Evolutionary conservation across 495 filamentous ascomycete species (phyloP).

Genomic region (Hypoxylon intermedium): DNA sequence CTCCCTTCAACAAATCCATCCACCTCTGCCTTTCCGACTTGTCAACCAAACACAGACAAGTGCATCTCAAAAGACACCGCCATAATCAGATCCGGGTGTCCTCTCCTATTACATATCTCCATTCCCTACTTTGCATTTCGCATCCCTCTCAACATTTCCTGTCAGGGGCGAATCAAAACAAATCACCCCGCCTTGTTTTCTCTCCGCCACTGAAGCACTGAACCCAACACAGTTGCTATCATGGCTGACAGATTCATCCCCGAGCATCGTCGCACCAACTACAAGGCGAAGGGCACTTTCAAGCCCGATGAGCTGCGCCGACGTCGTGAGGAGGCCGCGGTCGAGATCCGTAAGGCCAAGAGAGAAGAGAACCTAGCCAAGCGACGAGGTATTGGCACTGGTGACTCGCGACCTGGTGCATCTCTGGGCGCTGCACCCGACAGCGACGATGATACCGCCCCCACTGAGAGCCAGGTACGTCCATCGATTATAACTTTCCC

Average conservation of each 20-base stretch:
- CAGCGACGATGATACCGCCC: slow-evolving; percentile 94
- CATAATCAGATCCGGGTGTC: not conserved
- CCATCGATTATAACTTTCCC: not conserved
- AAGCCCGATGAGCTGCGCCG: slow-evolving; percentile 98
- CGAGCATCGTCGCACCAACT: slow-evolving; percentile 97
- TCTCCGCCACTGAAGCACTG: slow-evolving; percentile 43
- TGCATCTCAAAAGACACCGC: not conserved
- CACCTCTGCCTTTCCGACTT: slow-evolving; percentile 21
- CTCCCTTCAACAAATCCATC: slow-evolving; percentile 33
- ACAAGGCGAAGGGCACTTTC: slow-evolving; percentile 98
- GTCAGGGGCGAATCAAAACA: slow-evolving; percentile 39
- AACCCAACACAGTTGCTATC: slow-evolving; percentile 49
- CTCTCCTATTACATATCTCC: not conserved
- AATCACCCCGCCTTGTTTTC: slow-evolving; percentile 48
- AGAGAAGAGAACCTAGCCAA: slow-evolving; percentile 98
- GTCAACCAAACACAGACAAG: not conserved
- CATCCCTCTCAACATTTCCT: slow-evolving; percentile 38
- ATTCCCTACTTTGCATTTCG: slow-evolving; percentile 38
- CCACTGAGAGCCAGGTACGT: slow-evolving; percentile 96
- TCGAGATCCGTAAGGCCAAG: slow-evolving; percentile 98
- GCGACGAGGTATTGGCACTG: slow-evolving; percentile 85
- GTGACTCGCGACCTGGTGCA: slow-evolving; percentile 82
- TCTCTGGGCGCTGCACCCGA: slow-evolving; percentile 86
- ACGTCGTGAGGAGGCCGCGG: slow-evolving; percentile 97
- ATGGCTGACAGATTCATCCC: slow-evolving; percentile 99